These are phyloP conservation scores for Chaetomiaceae sp. DNA, from an alignment of 2,329 filamentous ascomycete species.

Conservation along the genomic window DNA sequence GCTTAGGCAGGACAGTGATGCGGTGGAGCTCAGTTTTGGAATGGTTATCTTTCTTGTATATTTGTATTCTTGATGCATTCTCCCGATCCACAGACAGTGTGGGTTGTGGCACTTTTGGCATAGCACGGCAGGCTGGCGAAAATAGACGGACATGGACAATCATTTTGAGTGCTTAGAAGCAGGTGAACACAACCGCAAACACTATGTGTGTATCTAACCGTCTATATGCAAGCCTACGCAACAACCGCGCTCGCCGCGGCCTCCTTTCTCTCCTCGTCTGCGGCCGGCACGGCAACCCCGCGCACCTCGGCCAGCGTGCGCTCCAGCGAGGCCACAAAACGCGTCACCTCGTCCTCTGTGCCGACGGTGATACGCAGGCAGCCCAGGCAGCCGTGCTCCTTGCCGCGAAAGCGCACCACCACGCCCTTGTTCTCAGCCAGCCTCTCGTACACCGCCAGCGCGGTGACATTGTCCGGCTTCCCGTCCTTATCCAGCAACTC, in stretches of 20 bases:
- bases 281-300: constrained; percentile 20
- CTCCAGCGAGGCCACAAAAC: constrained; percentile 65
- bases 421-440: constrained; percentile 84
- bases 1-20: not conserved
- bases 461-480: constrained; percentile 70
- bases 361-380: constrained; percentile 90
- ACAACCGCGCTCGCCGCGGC: constrained; percentile 32
- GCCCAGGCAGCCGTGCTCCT: constrained; percentile 82
- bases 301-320: constrained; percentile 42
- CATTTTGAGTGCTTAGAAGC: not conserved
- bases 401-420: constrained; percentile 88
- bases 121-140: constrained; percentile 7
- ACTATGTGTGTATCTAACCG: not conserved
- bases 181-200: not conserved
- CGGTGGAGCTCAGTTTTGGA: too few relatives aligned
- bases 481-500: constrained; percentile 73
- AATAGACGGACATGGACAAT: constrained; percentile 9
- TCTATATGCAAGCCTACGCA: constrained; percentile 25
- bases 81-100: not conserved
- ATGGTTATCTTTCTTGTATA: constrained; percentile 12
- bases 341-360: constrained; percentile 76
- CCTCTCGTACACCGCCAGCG: constrained; percentile 73
- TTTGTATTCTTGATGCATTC: constrained; percentile 8
- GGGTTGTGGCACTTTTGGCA: constrained; percentile 7
- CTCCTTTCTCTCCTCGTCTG: constrained; percentile 34